A percentile compares a stretch with the other conserved stretches of the same genome.
These are phyloP conservation scores for Coniochaeta sp. DNA, from an alignment of 2,329 filamentous ascomycete species.

Conservation along the genomic window DNA sequence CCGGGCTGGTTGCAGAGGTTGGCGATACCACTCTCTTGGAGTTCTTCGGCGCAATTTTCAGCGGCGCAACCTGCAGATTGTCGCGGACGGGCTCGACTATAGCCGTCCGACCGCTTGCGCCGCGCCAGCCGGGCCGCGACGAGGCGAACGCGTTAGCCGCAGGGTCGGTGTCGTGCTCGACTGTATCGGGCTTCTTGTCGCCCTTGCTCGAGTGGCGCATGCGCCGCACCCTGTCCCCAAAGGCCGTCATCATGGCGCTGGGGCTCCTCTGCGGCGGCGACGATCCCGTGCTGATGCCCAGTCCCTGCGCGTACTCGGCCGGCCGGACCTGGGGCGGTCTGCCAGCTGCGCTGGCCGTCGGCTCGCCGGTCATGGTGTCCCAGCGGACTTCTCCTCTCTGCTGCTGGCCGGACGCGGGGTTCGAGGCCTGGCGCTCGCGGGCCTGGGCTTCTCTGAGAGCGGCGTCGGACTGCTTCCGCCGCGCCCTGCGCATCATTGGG, in stretches of 20 bases:
- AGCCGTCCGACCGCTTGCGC: slow-evolving; percentile 60
- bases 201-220: slow-evolving; percentile 25
- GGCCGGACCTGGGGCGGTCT: slow-evolving; percentile 50
- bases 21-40: slow-evolving; percentile 30
- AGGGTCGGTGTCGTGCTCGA: slow-evolving; percentile 19
- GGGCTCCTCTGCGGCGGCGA: slow-evolving; percentile 19
- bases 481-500: slow-evolving; percentile 44
- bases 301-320: slow-evolving; percentile 34
- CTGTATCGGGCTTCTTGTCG: slow-evolving; percentile 9
- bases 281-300: slow-evolving; percentile 20
- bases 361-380: slow-evolving; percentile 62
- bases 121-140: slow-evolving; percentile 59
- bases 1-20: slow-evolving; percentile 8
- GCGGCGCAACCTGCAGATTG: slow-evolving; percentile 45
- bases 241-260: slow-evolving; percentile 22
- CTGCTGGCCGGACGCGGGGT: not conserved
- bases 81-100: slow-evolving; percentile 60
- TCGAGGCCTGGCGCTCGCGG: slow-evolving; percentile 22
- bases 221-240: slow-evolving; percentile 38
- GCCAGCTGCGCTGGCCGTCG: slow-evolving; percentile 48
- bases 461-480: slow-evolving; percentile 35
- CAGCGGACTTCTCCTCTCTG: slow-evolving; percentile 41
- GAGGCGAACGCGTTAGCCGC: slow-evolving; percentile 26
- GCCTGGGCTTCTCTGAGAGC: slow-evolving; percentile 32
- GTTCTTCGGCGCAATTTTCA: slow-evolving; percentile 46